Base-by-base conservation (phyloP, 306 rosid species). In the Vigna radiata region DNA sequence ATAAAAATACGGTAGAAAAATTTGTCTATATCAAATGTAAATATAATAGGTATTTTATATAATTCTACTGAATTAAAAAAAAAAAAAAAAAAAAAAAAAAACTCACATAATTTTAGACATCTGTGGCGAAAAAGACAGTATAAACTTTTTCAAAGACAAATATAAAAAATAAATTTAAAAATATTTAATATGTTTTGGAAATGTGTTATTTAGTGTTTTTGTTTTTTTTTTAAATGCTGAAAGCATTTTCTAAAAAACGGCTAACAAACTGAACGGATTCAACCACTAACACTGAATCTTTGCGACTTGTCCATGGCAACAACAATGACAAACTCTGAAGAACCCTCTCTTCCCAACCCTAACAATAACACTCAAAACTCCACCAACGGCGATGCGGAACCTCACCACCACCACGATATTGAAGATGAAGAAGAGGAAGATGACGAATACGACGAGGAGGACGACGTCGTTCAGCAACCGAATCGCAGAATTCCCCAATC, bases 401-500 rank as follows among this genome's bases (percentile, higher is more conserved):
- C 33, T 2, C 70, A 52, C 5, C 46, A 41, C 46, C 46, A 41
- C 3, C 13, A 41, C 13, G 46, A 41, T 8, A 41, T 41, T 2
- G 46, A 41, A 41, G 85, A 65, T 82, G 83, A 55, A 2, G 89
- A 81, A 0, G 87, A 80, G 0, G 83, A 84, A 0, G 86, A 76
- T 1, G 87, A 79, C 0, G 87, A 82, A 0, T 82, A 86, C 0
- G 83, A 83, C 0, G 82, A 71, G 0, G 50, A 80, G 0, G 61
- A 58, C 18, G 60, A 68, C 25, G 85, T 39, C 6, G 33, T 50
- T 0, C 77, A 21, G 10, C 86, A 78, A 44, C 80, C 73, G 5
- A 78, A 70, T 79, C 78, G 11, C 1, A 78, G 53, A 48, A 84
- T 72, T 52, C 83, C 78, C 19, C 82, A 69, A 70, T 77, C 90